A percentile compares a stretch with the other conserved stretches of the same genome.
Evolutionary conservation across 768 basidiomycete species (phyloP).

Genomic region (Suillus decipiens): DNA sequence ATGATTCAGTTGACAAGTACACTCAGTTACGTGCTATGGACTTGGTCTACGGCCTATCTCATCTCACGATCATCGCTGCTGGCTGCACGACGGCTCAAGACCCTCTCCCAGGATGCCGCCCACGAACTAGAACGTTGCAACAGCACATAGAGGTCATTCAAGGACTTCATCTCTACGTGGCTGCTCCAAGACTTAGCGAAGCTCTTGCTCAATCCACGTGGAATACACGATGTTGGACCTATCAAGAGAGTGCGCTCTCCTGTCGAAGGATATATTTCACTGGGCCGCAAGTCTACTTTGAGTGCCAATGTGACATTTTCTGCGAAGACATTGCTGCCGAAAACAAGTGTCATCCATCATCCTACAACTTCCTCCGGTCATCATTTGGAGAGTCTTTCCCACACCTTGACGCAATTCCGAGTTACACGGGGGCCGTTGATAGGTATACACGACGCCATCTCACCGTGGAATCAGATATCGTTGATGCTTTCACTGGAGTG

Average conservation of each 20-base stretch:
- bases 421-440: background rate
- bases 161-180: constrained; percentile 12
- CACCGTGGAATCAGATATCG: background rate
- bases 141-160: constrained; percentile 6
- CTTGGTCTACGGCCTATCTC: background rate
- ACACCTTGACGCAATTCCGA: background rate
- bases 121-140: background rate
- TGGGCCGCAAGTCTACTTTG: constrained; percentile 23
- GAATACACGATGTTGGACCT: constrained; percentile 17
- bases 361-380: background rate
- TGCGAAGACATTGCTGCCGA: background rate
- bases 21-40: background rate
- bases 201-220: constrained; percentile 15
- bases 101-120: background rate
- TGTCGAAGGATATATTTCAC: constrained; percentile 2
- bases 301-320: constrained; percentile 14
- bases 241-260: background rate
- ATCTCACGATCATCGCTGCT: background rate
- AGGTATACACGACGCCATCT: background rate
- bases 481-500: background rate
- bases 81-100: background rate
- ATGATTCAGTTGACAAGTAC: background rate
- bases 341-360: background rate
- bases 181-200: constrained; percentile 18
- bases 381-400: background rate